Base-by-base conservation (phyloP, 352 stramenopile species). In the Phytophthora pini region DNA sequence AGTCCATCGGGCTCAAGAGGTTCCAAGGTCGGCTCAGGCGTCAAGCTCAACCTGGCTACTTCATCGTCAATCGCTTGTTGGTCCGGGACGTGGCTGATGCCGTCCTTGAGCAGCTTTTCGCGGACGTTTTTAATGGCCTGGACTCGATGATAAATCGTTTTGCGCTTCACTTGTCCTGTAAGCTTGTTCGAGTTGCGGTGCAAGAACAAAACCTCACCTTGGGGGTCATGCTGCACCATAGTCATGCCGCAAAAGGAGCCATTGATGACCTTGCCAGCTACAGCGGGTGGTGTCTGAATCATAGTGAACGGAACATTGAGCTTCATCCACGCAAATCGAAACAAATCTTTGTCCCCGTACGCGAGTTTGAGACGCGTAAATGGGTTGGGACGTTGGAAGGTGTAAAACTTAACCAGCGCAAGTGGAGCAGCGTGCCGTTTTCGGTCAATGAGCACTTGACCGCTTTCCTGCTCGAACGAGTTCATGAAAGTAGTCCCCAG, bases 401-500 rank as follows among this genome's bases (percentile, higher is more conserved):
- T 69, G 53, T 82, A 86, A 34, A 77, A 72, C 50, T 68, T 64
- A 13, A 89, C 65, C 0, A 74, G 49, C 6, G 68, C 47, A 4
- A 85, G 54, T n/a, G 77, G 65, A 15, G 56, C 62, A 0, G 64
- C 43, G 36, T 71, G 68, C 22, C 73, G 81, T 49, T 36, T 52
- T 12, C 70, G 59, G 58, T 86, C 68, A 47, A 89, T 70, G 11
- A 87, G 57, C 15, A 89, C 24, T 50, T 87, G 80, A 5, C 77
- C 80, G 43, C 77, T 87, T 62, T 89, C 80, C 56, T 89, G 80
- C 72, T 89, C 80, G 47, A 87, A 87, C 59, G 83, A 84, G 62
- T 81, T 69, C 27, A 83, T 67, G 49, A 77, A 82, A 1, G 59
- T 31, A 11, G 80, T 51, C 11, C 60, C 76, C 5, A 89, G 70